phyloP scores from a whole-genome alignment of 495 filamentous ascomycete species.

The Pyrenula aspistea region DNA sequence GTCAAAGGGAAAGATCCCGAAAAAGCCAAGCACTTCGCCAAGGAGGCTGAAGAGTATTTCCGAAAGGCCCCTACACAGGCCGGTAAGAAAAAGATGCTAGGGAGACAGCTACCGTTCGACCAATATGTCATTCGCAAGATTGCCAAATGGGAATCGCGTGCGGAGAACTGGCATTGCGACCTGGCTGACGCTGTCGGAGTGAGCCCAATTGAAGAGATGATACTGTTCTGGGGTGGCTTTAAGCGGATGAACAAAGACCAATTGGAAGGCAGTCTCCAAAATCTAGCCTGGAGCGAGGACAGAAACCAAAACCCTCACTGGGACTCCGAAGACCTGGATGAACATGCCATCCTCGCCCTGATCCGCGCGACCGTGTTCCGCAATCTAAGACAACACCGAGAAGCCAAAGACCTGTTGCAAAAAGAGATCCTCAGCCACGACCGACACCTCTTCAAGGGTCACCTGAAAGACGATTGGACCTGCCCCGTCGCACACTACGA shows the following conservation, averaged over 20 bases:
- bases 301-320: slow-evolving; percentile 38
- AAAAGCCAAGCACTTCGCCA: slow-evolving; percentile 39
- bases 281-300: slow-evolving; percentile 55
- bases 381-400: slow-evolving; percentile 42
- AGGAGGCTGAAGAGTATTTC: slow-evolving; percentile 56
- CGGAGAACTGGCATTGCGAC: slow-evolving; percentile 52
- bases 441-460: slow-evolving; percentile 56
- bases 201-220: slow-evolving; percentile 82
- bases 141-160: slow-evolving; percentile 77
- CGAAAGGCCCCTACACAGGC: slow-evolving; percentile 59
- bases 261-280: slow-evolving; percentile 48
- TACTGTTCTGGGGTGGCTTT: slow-evolving; percentile 81
- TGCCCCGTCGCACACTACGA: slow-evolving; percentile 78
- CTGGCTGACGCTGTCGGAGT: slow-evolving; percentile 76
- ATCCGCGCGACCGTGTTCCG: slow-evolving; percentile 57
- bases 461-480: slow-evolving; percentile 70
- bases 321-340: slow-evolving; percentile 55
- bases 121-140: slow-evolving; percentile 76
- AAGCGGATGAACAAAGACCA: slow-evolving; percentile 62
- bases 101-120: slow-evolving; percentile 80
- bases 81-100: slow-evolving; percentile 84
- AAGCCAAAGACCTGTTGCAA: slow-evolving; percentile 53
- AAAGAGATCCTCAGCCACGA: slow-evolving; percentile 51
- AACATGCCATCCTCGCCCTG: slow-evolving; percentile 56
- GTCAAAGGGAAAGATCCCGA: slow-evolving; percentile 34